These are phyloP conservation scores for Cystobasidium tubakii DNA, from an alignment of 768 basidiomycete genomes.

Conservation along the genomic window DNA sequence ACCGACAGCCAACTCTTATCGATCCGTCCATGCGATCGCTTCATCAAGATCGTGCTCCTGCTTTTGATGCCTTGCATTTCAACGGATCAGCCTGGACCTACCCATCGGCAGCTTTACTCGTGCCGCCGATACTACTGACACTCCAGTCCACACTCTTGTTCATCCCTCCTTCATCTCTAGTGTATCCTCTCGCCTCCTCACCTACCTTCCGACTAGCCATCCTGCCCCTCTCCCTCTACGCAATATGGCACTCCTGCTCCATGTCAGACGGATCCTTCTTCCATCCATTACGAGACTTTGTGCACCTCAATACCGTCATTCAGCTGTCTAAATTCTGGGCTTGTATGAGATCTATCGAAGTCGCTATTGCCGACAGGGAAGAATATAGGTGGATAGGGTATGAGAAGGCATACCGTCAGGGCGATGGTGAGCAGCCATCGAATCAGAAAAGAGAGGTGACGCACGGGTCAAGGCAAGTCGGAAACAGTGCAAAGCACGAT, in stretches of 20 bases:
- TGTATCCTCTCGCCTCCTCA: not conserved
- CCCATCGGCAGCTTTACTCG: not conserved
- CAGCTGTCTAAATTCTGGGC: conserved; percentile 27
- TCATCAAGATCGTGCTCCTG: not conserved
- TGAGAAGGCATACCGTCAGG: not conserved
- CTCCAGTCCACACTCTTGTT: not conserved
- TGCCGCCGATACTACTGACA: conserved; percentile 1
- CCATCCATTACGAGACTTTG: conserved; percentile 1
- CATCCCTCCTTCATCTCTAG: not conserved
- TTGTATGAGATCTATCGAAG: conserved; percentile 3
- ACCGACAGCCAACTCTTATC: not conserved
- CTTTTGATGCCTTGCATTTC: not conserved
- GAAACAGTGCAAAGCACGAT: not conserved
- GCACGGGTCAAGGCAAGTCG: not conserved
- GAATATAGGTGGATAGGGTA: conserved; percentile 30
- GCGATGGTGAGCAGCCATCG: not conserved
- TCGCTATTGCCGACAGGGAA: not conserved
- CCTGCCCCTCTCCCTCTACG: not conserved
- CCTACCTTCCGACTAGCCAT: not conserved
- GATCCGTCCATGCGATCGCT: not conserved
- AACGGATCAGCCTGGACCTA: not conserved
- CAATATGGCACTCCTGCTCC: not conserved
- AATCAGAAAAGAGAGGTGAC: not conserved
- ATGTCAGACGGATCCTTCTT: not conserved
- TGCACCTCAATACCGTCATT: conserved; percentile 24